Percentiles rank a stretch among this genome's conserved stretches.
phyloP scores from a whole-genome alignment of 2,329 filamentous ascomycete genomes.

The Parascedosporium putredinis region DNA sequence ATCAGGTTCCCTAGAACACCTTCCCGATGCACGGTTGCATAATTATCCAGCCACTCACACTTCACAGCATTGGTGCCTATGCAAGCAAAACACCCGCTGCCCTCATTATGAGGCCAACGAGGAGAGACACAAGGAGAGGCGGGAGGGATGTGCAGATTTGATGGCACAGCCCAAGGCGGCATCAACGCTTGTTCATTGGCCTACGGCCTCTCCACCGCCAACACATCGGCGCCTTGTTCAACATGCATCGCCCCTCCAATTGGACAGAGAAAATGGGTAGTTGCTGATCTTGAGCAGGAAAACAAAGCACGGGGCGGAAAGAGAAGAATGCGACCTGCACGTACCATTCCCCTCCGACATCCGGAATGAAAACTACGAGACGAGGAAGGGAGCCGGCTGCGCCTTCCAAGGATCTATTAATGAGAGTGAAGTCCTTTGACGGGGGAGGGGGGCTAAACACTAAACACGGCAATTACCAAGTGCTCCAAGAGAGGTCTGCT shows the following conservation, averaged over 20 bases:
- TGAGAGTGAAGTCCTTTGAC: too few relatives aligned
- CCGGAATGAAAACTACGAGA: neutral
- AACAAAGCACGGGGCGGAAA: neutral
- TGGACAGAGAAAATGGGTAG: slow-evolving; percentile 1
- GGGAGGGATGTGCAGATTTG: neutral
- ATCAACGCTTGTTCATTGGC: slow-evolving; percentile 3
- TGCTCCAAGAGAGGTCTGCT: too few relatives aligned
- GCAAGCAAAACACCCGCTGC: neutral
- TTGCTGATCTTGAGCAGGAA: slow-evolving; percentile 5
- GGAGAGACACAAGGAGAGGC: neutral
- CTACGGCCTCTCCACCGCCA: slow-evolving; percentile 5
- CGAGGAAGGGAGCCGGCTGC: too few relatives aligned
- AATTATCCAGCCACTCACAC: slow-evolving; percentile 7
- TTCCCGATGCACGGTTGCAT: neutral
- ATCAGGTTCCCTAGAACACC: neutral
- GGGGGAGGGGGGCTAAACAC: neutral
- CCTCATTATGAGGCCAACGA: too few relatives aligned
- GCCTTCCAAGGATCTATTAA: too few relatives aligned
- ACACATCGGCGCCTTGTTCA: slow-evolving; percentile 6
- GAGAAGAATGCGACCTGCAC: neutral
- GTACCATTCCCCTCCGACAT: too few relatives aligned
- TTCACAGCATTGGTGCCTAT: neutral
- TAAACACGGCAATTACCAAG: too few relatives aligned
- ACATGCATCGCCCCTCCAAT: slow-evolving; percentile 2
- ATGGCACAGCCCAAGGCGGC: slow-evolving; percentile 3